phyloP scores from a whole-genome alignment of 2,329 filamentous ascomycete species.

The Penicillium glabrum region DNA sequence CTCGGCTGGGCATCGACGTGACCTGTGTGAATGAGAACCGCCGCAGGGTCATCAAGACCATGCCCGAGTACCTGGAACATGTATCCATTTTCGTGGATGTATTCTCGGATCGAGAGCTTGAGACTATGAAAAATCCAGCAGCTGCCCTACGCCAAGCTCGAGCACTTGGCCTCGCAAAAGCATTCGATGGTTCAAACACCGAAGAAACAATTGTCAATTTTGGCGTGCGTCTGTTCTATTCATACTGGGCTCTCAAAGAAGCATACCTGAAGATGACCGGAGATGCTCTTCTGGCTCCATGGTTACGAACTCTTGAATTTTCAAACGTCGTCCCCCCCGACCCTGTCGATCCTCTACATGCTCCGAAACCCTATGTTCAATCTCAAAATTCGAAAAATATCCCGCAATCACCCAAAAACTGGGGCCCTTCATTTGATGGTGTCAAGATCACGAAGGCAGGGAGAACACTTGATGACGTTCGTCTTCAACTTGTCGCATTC shows the following conservation, averaged over 20 bases:
- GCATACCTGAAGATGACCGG: slow-evolving; percentile 68
- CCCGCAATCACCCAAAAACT: slow-evolving; percentile 19
- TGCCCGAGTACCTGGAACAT: slow-evolving; percentile 56
- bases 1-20: slow-evolving; percentile 60
- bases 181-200: slow-evolving; percentile 1
- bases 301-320: slow-evolving; percentile 63
- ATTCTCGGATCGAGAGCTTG: slow-evolving; percentile 57
- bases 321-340: slow-evolving; percentile 55
- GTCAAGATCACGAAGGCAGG: slow-evolving; percentile 54
- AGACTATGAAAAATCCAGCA: slow-evolving; percentile 53
- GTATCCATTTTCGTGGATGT: slow-evolving; percentile 61
- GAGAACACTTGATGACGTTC: slow-evolving; percentile 50
- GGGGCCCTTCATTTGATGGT: slow-evolving; percentile 39
- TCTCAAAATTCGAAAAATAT: slow-evolving; percentile 4
- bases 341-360: slow-evolving; percentile 11
- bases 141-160: slow-evolving; percentile 11
- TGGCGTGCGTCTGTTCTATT: slow-evolving; percentile 62
- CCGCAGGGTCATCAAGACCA: slow-evolving; percentile 31
- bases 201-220: slow-evolving; percentile 45
- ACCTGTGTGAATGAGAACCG: slow-evolving; percentile 59
- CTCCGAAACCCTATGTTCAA: slow-evolving; percentile 5
- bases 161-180: slow-evolving; percentile 10
- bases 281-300: slow-evolving; percentile 61
- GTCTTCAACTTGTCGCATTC: slow-evolving; percentile 59
- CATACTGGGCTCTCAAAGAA: slow-evolving; percentile 66